Conservation (phyloP, 768 basidiomycete species). For the Leccinum sublutescens region DNA sequence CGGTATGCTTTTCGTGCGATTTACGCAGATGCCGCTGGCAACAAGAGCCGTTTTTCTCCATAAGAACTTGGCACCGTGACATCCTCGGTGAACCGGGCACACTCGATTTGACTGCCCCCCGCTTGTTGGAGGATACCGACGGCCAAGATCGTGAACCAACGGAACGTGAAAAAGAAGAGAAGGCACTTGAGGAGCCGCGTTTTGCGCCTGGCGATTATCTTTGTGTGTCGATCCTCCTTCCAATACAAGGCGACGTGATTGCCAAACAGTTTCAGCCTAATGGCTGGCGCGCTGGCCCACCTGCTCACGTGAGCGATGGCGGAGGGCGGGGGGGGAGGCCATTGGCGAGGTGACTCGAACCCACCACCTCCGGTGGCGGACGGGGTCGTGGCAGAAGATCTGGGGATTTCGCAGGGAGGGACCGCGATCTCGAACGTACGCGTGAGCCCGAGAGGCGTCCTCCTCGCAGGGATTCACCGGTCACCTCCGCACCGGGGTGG, state of each 20-base stretch:
- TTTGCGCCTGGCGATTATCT: constrained; percentile 83
- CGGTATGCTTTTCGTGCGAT: constrained; percentile 80
- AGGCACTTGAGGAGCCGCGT: constrained; percentile 74
- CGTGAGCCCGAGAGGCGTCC: constrained; percentile 47
- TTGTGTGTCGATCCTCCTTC: constrained; percentile 67
- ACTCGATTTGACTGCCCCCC: constrained; percentile 53
- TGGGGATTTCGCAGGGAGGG: constrained; percentile 35
- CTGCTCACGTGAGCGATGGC: constrained; percentile 41
- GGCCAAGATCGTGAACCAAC: constrained; percentile 32
- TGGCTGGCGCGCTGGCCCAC: constrained; percentile 36
- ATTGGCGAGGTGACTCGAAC: constrained; percentile 74
- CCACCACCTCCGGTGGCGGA: constrained; percentile 40
- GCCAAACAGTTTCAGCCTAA: constrained; percentile 35
- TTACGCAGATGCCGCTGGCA: constrained; percentile 64
- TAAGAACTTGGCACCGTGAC: constrained; percentile 82
- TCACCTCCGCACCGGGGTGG: constrained; percentile 50
- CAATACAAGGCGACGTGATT: constrained; percentile 55
- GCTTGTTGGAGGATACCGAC: constrained; percentile 53
- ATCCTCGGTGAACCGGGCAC: constrained; percentile 79
- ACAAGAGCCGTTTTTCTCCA: constrained; percentile 66
- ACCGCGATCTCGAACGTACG: constrained; percentile 37
- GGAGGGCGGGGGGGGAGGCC: constrained; percentile 59
- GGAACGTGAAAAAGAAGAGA: constrained; percentile 57
- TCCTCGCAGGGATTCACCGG: constrained; percentile 36
- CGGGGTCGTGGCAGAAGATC: constrained; percentile 43